These are phyloP conservation scores for Claviceps sp. DNA, from an alignment of 2,329 filamentous ascomycete species.

Conservation along the genomic window DNA sequence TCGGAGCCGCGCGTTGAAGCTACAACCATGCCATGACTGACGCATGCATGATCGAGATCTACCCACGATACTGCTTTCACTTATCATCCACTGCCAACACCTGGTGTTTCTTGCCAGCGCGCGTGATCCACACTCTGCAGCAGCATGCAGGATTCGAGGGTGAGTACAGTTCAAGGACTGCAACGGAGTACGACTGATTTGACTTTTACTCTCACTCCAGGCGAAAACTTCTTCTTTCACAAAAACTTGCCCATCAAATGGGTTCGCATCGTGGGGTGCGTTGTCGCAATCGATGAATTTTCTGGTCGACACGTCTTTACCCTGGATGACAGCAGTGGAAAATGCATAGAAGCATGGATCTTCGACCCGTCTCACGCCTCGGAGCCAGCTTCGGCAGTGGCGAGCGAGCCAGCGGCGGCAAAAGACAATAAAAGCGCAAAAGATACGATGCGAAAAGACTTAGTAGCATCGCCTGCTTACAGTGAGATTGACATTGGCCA, in stretches of 20 bases:
- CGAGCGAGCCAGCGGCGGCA: neutral
- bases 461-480: slow-evolving; percentile 8
- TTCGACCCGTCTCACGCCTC: slow-evolving; percentile 1
- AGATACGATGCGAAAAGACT: too few species aligned
- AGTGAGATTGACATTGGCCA: slow-evolving; percentile 34
- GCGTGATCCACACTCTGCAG: slow-evolving; percentile 35
- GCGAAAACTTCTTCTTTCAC: slow-evolving; percentile 50
- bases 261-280: slow-evolving; percentile 55
- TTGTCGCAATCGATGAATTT: slow-evolving; percentile 48
- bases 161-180: slow-evolving; percentile 14
- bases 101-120: slow-evolving; percentile 43
- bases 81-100: slow-evolving; percentile 45
- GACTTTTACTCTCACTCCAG: slow-evolving; percentile 10
- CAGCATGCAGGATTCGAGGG: slow-evolving; percentile 39
- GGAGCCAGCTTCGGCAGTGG: neutral
- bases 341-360: slow-evolving; percentile 35
- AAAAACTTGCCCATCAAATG: slow-evolving; percentile 65
- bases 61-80: slow-evolving; percentile 50
- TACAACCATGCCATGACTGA: slow-evolving; percentile 38
- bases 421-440: neutral
- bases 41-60: slow-evolving; percentile 25
- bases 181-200: neutral
- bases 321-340: slow-evolving; percentile 52
- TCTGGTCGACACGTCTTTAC: slow-evolving; percentile 35
- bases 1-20: neutral